These are phyloP conservation scores for Jaapia argillacea DNA, from an alignment of 768 basidiomycete species.

Conservation along the genomic window DNA sequence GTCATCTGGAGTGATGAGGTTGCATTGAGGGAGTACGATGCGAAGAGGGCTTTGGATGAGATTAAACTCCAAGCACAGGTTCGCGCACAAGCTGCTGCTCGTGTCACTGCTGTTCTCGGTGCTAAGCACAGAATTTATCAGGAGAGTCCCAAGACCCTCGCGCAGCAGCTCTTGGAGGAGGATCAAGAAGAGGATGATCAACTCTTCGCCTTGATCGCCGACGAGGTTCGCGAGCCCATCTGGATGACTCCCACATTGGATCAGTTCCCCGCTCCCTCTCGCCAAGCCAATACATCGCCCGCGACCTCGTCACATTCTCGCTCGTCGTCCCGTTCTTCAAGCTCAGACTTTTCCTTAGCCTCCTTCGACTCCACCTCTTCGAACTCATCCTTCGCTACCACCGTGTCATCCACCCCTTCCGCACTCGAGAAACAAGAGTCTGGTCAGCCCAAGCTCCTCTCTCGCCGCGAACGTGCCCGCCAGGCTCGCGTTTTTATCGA, in stretches of 20 bases:
- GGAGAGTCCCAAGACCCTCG: slow-evolving; percentile 44
- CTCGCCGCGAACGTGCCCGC: slow-evolving; percentile 59
- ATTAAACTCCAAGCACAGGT: slow-evolving; percentile 12
- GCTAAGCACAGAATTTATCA: slow-evolving; percentile 7
- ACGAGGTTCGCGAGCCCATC: slow-evolving; percentile 57
- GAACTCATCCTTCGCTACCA: slow-evolving; percentile 25
- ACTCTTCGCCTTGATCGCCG: slow-evolving; percentile 64
- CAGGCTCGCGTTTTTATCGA: slow-evolving; percentile 69
- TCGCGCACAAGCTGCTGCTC: slow-evolving; percentile 9
- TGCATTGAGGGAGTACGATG: too few species aligned
- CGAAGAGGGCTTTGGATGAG: slow-evolving; percentile 10
- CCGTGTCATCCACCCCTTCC: slow-evolving; percentile 30
- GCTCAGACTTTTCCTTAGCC: slow-evolving; percentile 63
- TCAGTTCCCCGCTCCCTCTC: slow-evolving; percentile 39
- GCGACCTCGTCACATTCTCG: slow-evolving; percentile 44
- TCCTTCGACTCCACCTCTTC: slow-evolving; percentile 40
- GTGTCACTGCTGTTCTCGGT: slow-evolving; percentile 8
- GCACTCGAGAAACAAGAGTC: slow-evolving; percentile 20
- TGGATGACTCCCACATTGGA: slow-evolving; percentile 60
- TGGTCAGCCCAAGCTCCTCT: slow-evolving; percentile 29
- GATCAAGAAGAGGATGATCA: slow-evolving; percentile 65
- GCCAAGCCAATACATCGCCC: slow-evolving; percentile 39
- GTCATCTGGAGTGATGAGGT: slow-evolving; percentile 62
- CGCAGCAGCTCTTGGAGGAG: slow-evolving; percentile 65
- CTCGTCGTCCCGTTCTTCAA: slow-evolving; percentile 53